phyloP scores from a whole-genome alignment of 2,329 filamentous ascomycete species.

The Lachnellula hyalina region DNA sequence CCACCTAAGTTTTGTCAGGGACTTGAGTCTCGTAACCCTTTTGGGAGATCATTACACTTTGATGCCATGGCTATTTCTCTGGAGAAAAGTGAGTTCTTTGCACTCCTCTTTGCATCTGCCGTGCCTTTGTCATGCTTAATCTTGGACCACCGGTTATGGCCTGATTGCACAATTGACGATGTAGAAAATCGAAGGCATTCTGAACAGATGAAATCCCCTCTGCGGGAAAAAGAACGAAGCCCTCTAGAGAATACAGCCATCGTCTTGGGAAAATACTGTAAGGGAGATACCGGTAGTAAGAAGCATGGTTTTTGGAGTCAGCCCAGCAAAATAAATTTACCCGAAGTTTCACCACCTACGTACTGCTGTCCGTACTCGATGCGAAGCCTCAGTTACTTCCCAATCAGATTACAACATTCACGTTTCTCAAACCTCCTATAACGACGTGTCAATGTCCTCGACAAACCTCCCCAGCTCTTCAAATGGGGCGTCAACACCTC shows the following conservation, averaged over 20 bases:
- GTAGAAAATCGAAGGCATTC: conserved; percentile 38
- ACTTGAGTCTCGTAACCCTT: conserved; percentile 13
- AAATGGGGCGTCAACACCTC: conserved; percentile 33
- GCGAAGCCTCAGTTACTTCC: neutral
- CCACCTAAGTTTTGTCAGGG: conserved; percentile 48
- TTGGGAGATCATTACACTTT: conserved; percentile 50
- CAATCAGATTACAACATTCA: conserved; percentile 1
- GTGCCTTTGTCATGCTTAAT: conserved; percentile 93
- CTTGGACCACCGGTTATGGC: conserved; percentile 92
- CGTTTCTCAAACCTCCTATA: conserved; percentile 4
- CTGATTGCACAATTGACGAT: conserved; percentile 46
- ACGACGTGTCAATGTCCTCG: conserved; percentile 30
- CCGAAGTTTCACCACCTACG: neutral
- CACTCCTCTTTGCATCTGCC: conserved; percentile 74
- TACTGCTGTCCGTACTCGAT: neutral
- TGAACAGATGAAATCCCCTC: conserved; percentile 17
- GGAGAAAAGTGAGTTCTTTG: conserved; percentile 60
- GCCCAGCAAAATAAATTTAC: conserved; percentile 1
- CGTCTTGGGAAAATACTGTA: neutral
- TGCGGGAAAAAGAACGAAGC: conserved; percentile 14
- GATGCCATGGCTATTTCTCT: conserved; percentile 71
- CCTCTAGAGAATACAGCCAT: conserved; percentile 29
- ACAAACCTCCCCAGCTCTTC: conserved; percentile 25
- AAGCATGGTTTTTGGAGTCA: no score
- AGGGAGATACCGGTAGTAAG: no score